Evolutionary conservation across 2,329 filamentous ascomycete species (phyloP), one percentile per base, ranked within the genome.

Genomic region (Paecilomyces fulvus): DNA sequence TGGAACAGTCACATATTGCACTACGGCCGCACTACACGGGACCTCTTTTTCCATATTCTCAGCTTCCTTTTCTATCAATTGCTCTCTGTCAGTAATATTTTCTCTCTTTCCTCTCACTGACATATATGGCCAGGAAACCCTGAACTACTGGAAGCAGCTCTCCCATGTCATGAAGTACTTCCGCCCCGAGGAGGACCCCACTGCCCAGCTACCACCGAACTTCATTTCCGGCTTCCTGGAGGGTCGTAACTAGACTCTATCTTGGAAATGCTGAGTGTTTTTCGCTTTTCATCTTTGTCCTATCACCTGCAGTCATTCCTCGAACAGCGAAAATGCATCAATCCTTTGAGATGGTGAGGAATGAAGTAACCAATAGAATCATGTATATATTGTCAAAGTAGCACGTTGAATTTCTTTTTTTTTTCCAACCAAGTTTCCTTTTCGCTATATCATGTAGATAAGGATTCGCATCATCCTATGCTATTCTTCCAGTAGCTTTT

Each of bases 71-170:
- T 43, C 37, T n/a, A 8, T 3, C 6, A 17, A 17, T 20, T 20
- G 9, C 30, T 31, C 10, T 9, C 6, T 9, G 5, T 20, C 14
- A 20, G 6, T 6, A 1, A 4, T 9, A 17, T 8, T 8, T 9
- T 20, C n/a, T 20, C n/a, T 43, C 14, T 17, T n/a, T 3, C 6
- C 37, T 2, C 11, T 51, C 21, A 17, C 49, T 51, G 20, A 25
- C 28, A 14, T 51, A 3, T 30, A 12, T 25, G 14, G 8, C 14
- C 37, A 96, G 92, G 94, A 99, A 82, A 99, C 89, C 55, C 85
- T 99, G 81, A 99, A 99, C 79, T 99, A 89, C 82, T 99, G 94
- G 94, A 96, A 96, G 78, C 94, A 99, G 77, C 82, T 92, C 60
- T 89, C 89, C 61, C 94, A 99, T 74, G 83, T 99, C 65, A 90